Conservation (phyloP, 345 rosid genomes). For the Litchi chinensis region DNA sequence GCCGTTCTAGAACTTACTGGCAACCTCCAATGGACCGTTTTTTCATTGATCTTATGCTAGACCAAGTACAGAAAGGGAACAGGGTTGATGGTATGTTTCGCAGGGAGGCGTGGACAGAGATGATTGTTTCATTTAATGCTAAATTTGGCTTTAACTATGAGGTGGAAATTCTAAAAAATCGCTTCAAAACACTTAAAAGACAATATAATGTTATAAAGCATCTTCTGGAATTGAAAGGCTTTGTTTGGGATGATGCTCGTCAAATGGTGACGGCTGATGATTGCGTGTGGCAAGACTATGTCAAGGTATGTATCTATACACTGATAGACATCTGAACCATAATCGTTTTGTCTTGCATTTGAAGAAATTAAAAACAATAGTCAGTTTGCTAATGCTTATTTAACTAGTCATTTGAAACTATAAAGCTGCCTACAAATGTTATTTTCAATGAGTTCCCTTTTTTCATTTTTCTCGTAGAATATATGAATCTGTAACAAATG, state of each 20-base stretch:
- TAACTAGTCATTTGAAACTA: neutral
- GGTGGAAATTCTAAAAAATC: constrained; percentile 73
- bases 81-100: constrained; percentile 76
- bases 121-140: constrained; percentile 68
- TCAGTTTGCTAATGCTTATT: neutral
- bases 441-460: no score
- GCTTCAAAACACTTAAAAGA: constrained; percentile 75
- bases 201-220: constrained; percentile 71
- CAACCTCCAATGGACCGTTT: constrained; percentile 86
- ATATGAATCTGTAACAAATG: neutral
- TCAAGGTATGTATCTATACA: constrained; percentile 51
- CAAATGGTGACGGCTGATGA: constrained; percentile 90
- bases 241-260: constrained; percentile 80
- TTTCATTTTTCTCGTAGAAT: neutral
- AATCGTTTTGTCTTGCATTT: neutral
- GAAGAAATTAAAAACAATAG: no score
- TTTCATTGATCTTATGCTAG: constrained; percentile 81
- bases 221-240: constrained; percentile 70
- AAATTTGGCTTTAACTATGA: constrained; percentile 68
- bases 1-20: constrained; percentile 73
- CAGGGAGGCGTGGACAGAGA: constrained; percentile 81
- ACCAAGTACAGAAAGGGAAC: constrained; percentile 68
- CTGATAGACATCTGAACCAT: neutral
- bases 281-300: constrained; percentile 81
- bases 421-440: no score